Evolutionary conservation across 2,329 filamentous ascomycete species (phyloP), one percentile per base, ranked within the genome.

Genomic region (Fusarium tupiense): DNA sequence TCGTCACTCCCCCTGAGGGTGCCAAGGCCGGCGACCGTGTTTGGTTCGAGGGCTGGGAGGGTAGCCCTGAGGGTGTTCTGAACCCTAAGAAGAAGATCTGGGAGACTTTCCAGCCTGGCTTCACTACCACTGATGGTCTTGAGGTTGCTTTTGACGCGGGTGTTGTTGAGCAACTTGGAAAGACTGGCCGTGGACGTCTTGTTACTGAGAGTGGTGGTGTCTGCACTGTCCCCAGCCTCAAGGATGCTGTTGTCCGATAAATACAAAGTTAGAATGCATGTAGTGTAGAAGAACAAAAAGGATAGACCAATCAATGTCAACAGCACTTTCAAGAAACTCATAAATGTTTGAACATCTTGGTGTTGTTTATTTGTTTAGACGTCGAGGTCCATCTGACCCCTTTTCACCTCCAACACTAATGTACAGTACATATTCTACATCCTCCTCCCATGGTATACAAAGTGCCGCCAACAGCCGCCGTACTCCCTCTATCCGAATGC

Each of bases 11-110:
- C 2, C 96, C 96, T 3, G 89, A 88, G 24, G 94, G 90, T 46
- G 88, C 94, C 49, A 90, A 92, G 81, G 94, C 95, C 11, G 96
- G 96, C 67, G 94, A 98, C 81, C 88, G 94, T 20, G 93, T 98
- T 59, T 95, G 88, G 88, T 99, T 99, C 81, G 94, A 98, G 82
- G 96, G 96, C 54, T 99, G 94, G 92, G 89, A 94, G 83, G 95
- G 94, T 68, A 93, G 97, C 87, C 95, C 96, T 1, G 96, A 99
- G 88, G 92, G 92, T 72, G 91, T 96, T 59, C 89, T 99, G 66
- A 99, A 98, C 88, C 96, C 96, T 67, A 99, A 99, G 92, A 99
- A 98, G 91, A 98, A 98, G 91, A 87, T 98, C 71, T 98, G 96
- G 95, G 96, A 99, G 88, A 94, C 89, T 16, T 94, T 98, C 85